Evolutionary conservation across 2,329 filamentous ascomycete genomes (phyloP).

Genomic region (Dactylellina drechsleri): DNA sequence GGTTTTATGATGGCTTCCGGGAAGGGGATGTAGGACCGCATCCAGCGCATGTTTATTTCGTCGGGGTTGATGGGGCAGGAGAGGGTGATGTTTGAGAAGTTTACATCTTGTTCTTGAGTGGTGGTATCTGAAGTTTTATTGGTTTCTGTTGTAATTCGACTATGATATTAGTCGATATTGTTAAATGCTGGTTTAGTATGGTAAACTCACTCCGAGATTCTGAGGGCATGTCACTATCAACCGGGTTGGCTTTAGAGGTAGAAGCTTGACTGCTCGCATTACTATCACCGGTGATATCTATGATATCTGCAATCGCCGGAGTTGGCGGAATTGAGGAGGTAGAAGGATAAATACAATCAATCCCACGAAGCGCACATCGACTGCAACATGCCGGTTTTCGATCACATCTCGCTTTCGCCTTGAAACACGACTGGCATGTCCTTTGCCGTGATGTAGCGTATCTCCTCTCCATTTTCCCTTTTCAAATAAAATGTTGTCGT

Average conservation of each 20-base stretch:
- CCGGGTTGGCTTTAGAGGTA: neutral
- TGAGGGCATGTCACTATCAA: neutral
- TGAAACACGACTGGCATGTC: constrained; percentile 62
- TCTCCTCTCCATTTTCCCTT: too few species aligned
- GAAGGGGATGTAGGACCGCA: constrained; percentile 65
- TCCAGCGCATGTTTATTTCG: constrained; percentile 66
- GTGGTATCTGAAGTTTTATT: neutral
- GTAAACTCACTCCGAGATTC: neutral
- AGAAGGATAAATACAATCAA: neutral
- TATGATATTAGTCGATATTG: too few species aligned
- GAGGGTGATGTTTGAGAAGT: constrained; percentile 62
- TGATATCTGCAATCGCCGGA: neutral
- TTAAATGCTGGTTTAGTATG: too few species aligned
- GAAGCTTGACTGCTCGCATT: neutral
- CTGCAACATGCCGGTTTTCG: constrained; percentile 60
- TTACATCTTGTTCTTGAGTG: constrained; percentile 55
- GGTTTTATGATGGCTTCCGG: constrained; percentile 64
- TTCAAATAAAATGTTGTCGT: too few species aligned
- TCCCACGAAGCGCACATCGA: constrained; percentile 58
- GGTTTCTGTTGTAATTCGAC: neutral
- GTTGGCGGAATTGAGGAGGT: neutral
- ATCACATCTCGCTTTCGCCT: constrained; percentile 63
- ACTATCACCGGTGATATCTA: neutral
- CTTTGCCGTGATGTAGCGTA: constrained; percentile 63
- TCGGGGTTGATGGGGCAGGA: constrained; percentile 65